Conservation (phyloP, 1,139 yeast species). For the Blastobotrys elegans region DNA sequence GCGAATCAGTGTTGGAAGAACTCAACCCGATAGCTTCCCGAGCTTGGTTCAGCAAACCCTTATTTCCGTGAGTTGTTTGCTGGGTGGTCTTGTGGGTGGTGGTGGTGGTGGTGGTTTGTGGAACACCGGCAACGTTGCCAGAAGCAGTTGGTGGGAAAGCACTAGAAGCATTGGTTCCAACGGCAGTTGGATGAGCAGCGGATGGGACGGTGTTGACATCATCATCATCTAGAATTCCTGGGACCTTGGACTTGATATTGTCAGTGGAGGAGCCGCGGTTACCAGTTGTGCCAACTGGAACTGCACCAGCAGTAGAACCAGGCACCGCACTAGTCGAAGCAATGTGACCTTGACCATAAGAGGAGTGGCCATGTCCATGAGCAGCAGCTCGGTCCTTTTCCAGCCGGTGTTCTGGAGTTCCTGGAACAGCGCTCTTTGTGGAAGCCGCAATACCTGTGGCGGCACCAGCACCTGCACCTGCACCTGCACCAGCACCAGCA, state of each 20-base stretch:
- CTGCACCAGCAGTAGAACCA: not conserved
- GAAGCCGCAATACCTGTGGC: not conserved
- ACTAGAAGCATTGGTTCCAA: not conserved
- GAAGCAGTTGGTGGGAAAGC: not conserved
- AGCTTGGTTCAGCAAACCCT: conserved; percentile 1
- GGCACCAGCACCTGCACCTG: not conserved
- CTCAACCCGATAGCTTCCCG: not conserved
- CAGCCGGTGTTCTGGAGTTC: not conserved
- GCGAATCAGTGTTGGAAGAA: not conserved
- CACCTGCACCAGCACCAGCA: not conserved
- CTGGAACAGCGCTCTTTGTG: not conserved
- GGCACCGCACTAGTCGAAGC: not conserved
- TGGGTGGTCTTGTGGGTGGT: not conserved
- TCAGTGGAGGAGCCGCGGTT: not conserved
- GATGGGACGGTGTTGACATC: not conserved
- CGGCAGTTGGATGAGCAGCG: not conserved
- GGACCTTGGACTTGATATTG: not conserved
- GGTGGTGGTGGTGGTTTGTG: not conserved
- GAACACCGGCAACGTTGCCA: too few relatives aligned
- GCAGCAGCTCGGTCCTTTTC: not conserved
- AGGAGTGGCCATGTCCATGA: not conserved
- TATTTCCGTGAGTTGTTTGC: not conserved
- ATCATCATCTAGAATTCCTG: not conserved
- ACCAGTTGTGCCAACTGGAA: not conserved
- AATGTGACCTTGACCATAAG: not conserved